Conservation (phyloP, 805 yeast genomes). For the Komagataella ulmi region DNA sequence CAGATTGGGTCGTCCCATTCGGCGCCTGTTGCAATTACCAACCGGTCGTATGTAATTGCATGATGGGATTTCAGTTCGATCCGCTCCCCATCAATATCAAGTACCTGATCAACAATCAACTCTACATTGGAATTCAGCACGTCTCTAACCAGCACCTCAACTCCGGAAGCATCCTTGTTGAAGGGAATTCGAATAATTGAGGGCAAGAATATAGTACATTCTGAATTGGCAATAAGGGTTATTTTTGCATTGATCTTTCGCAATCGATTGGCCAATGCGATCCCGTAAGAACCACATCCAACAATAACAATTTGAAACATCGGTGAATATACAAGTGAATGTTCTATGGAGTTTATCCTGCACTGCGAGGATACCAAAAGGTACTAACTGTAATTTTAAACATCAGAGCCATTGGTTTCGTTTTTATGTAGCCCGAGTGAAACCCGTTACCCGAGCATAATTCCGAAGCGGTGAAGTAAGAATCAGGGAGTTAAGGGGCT, state of each 20-base stretch:
- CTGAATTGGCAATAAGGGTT: constrained; percentile 7
- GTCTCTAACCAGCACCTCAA: constrained; percentile 7
- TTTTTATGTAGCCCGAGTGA: too few relatives aligned
- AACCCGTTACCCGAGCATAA: too few relatives aligned
- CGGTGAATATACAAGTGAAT: too few relatives aligned
- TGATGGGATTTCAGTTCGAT: constrained; percentile 7
- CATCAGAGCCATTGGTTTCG: too few relatives aligned
- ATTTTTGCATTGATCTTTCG: constrained; percentile 1
- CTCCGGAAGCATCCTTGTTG: constrained; percentile 2
- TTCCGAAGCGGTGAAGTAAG: too few relatives aligned
- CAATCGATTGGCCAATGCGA: constrained; percentile 3
- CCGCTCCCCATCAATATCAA: constrained; percentile 6
- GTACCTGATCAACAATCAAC: constrained; percentile 10
- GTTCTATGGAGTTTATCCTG: too few relatives aligned
- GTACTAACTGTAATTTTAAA: too few relatives aligned
- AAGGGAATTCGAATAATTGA: constrained; percentile 6
- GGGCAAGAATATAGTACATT: constrained; percentile 5
- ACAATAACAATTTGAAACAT: too few relatives aligned
- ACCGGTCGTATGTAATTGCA: constrained; percentile 9
- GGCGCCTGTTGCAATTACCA: constrained; percentile 18
- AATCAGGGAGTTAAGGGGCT: too few relatives aligned
- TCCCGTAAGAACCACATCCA: too few relatives aligned
- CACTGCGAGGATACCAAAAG: too few relatives aligned
- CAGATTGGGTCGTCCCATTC: constrained; percentile 15
- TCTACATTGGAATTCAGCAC: constrained; percentile 9